Conservation (phyloP, 345 rosid species). For the Hypericum perforatum region DNA sequence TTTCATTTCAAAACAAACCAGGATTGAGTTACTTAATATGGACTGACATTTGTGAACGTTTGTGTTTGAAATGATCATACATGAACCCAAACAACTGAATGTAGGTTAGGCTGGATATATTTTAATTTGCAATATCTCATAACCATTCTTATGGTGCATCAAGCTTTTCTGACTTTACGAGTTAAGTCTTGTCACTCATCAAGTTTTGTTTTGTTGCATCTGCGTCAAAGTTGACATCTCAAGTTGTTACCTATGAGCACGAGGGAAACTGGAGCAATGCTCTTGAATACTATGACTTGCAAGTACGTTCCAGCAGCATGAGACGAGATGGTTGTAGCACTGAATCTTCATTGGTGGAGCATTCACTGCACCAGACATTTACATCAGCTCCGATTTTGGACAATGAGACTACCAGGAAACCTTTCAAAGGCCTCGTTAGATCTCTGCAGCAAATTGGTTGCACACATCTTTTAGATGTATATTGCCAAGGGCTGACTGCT, state of each 20-base stretch:
- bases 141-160: background rate
- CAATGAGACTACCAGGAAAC: slow-evolving; percentile 44
- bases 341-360: slow-evolving; percentile 22
- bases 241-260: slow-evolving; percentile 86
- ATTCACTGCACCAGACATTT: slow-evolving; percentile 20
- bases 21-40: no score
- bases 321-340: slow-evolving; percentile 27
- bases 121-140: no score
- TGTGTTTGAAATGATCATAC: no score
- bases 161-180: background rate
- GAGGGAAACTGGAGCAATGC: slow-evolving; percentile 96
- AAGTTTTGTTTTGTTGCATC: slow-evolving; percentile 18
- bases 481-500: slow-evolving; percentile 78
- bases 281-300: slow-evolving; percentile 86
- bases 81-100: no score
- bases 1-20: no score
- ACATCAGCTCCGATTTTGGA: slow-evolving; percentile 27
- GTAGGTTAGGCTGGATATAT: no score
- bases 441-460: slow-evolving; percentile 93
- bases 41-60: no score
- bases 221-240: slow-evolving; percentile 57
- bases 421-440: slow-evolving; percentile 81
- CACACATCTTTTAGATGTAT: slow-evolving; percentile 74
- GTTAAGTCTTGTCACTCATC: slow-evolving; percentile 2
- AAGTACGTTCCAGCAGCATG: slow-evolving; percentile 58